Conservation (phyloP, 164 flowering plant genomes). For the Chloranthus sessilifolius region DNA sequence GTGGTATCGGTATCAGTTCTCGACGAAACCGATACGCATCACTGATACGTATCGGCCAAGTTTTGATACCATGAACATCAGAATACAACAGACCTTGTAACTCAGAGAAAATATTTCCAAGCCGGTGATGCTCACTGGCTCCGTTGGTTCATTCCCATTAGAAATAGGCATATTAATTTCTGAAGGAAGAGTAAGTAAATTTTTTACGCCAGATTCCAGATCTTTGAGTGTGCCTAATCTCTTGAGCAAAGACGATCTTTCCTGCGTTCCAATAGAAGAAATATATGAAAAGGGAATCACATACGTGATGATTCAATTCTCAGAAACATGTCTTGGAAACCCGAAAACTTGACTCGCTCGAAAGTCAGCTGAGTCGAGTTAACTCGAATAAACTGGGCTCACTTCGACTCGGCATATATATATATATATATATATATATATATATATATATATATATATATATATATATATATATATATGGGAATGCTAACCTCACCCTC, state of each 20-base stretch:
- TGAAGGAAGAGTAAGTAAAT: neutral
- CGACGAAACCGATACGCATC: too few relatives aligned
- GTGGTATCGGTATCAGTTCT: too few relatives aligned
- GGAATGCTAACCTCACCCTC: too few relatives aligned
- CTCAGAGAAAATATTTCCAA: conserved; percentile 86
- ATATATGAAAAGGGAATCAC: conserved; percentile 1
- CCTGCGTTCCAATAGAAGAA: conserved; percentile 42
- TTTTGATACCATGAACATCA: too few relatives aligned
- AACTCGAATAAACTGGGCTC: too few relatives aligned
- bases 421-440: too few relatives aligned
- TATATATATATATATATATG: too few relatives aligned
- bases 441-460: too few relatives aligned
- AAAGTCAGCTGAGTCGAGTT: too few relatives aligned
- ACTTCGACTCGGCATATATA: too few relatives aligned
- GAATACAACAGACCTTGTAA: conserved; percentile 63
- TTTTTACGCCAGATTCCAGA: conserved; percentile 20
- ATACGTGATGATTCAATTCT: conserved; percentile 4
- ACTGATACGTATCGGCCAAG: too few relatives aligned
- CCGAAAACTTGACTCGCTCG: too few relatives aligned
- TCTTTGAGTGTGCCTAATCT: conserved; percentile 59
- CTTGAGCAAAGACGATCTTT: conserved; percentile 68
- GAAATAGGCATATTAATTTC: conserved; percentile 28
- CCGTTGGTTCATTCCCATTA: conserved; percentile 47
- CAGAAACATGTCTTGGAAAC: neutral
- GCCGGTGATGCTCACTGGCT: conserved; percentile 74